phyloP scores from a whole-genome alignment of 2,329 filamentous ascomycete genomes.

The Elsinoe necatrix region DNA sequence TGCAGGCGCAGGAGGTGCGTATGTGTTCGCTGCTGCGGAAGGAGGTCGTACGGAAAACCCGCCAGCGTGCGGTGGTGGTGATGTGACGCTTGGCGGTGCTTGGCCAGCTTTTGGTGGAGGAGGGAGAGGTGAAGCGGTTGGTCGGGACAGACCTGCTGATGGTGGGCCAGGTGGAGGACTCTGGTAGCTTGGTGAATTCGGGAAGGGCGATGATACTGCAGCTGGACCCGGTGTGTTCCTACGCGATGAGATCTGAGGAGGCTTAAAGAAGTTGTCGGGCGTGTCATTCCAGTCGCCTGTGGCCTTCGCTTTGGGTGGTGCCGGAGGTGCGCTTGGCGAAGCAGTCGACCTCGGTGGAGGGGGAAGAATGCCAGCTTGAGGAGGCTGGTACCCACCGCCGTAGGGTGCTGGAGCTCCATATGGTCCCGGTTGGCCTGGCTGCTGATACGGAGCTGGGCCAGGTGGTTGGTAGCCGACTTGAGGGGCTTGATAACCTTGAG shows the following conservation, averaged over 20 bases:
- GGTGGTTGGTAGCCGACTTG: constrained; percentile 18
- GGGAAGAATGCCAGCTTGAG: constrained; percentile 38
- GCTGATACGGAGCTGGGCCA: constrained; percentile 27
- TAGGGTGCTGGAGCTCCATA: constrained; percentile 27
- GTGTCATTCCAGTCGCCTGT: constrained; percentile 91
- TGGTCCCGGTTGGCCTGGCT: constrained; percentile 32
- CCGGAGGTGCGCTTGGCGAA: constrained; percentile 53
- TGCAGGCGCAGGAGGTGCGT: constrained; percentile 49
- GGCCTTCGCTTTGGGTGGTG: constrained; percentile 62
- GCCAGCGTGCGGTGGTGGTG: constrained; percentile 49
- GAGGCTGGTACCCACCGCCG: constrained; percentile 36
- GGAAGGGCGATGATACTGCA: constrained; percentile 67
- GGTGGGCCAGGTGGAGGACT: constrained; percentile 48
- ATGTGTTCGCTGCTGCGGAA: constrained; percentile 52
- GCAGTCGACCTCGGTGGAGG: constrained; percentile 59
- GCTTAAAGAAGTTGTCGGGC: constrained; percentile 67
- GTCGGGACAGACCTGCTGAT: constrained; percentile 49
- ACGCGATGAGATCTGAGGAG: constrained; percentile 52
- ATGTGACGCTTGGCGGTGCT: constrained; percentile 58
- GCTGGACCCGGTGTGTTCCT: constrained; percentile 62
- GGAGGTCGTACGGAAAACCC: constrained; percentile 42
- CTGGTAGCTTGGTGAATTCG: constrained; percentile 47
- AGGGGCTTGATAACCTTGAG: constrained; percentile 44
- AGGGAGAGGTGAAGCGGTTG: constrained; percentile 62
- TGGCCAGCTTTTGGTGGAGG: constrained; percentile 76